phyloP scores from a whole-genome alignment of 495 filamentous ascomycete species.

The Letharia lupina region DNA sequence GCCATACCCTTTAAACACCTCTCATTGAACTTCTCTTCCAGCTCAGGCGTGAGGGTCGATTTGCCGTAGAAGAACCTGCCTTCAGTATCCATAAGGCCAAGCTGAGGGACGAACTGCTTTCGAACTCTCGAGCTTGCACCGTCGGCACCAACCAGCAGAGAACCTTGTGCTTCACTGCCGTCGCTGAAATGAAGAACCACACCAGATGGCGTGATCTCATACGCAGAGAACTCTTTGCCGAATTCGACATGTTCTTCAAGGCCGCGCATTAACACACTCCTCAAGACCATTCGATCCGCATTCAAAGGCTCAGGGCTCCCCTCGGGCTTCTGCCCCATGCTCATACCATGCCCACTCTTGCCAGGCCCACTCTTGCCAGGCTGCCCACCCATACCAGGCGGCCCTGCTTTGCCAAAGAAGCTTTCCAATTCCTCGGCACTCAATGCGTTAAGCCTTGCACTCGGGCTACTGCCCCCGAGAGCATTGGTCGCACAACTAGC shows the following conservation, averaged over 20 bases:
- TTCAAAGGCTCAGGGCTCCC: constrained; percentile 19
- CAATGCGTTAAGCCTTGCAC: not conserved
- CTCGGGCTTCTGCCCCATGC: not conserved
- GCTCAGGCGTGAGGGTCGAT: constrained; percentile 30
- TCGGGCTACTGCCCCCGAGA: fast-evolving
- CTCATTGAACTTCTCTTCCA: constrained; percentile 24
- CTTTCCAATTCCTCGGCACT: not conserved
- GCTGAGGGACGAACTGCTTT: constrained; percentile 37
- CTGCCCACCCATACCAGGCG: not conserved
- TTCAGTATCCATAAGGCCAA: constrained; percentile 35
- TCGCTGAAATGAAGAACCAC: constrained; percentile 35
- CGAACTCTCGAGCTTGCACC: constrained; percentile 36
- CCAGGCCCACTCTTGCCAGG: not conserved
- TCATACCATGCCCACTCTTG: not conserved
- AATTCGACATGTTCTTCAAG: constrained; percentile 36
- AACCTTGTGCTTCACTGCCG: constrained; percentile 31
- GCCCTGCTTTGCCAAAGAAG: not conserved
- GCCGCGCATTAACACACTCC: constrained; percentile 27
- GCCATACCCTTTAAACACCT: constrained; percentile 29
- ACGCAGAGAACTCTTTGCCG: constrained; percentile 35
- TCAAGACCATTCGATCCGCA: constrained; percentile 29
- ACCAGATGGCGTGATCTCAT: constrained; percentile 27
- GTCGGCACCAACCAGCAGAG: constrained; percentile 41
- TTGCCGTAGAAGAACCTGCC: constrained; percentile 39
- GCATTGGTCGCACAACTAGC: not conserved